These are phyloP conservation scores for Euphorbia peplus DNA, from an alignment of 345 rosid genomes.

Conservation along the genomic window DNA sequence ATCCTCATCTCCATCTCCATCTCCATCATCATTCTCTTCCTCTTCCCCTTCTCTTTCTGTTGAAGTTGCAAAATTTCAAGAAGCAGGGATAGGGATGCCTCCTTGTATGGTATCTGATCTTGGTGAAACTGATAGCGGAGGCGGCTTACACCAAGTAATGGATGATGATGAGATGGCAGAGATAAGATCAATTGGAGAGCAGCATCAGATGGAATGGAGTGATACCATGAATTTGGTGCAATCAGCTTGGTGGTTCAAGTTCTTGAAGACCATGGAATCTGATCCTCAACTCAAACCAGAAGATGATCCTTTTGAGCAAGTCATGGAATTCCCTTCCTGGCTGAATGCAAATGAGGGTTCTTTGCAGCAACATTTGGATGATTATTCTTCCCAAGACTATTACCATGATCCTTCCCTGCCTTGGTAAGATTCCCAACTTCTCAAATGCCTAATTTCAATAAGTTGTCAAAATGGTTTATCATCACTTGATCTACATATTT, in stretches of 20 bases:
- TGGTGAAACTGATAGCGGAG: conserved; percentile 39
- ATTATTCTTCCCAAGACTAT: conserved; percentile 48
- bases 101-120: conserved; percentile 24
- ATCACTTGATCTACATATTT: too few relatives aligned
- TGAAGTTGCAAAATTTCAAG: conserved; percentile 5
- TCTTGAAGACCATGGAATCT: conserved; percentile 53
- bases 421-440: conserved; percentile 45
- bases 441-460: not conserved
- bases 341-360: conserved; percentile 60
- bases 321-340: conserved; percentile 89
- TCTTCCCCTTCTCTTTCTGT: conserved; percentile 38
- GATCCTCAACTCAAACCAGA: conserved; percentile 38
- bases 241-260: conserved; percentile 80
- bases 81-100: conserved; percentile 20
- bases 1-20: conserved; percentile 46
- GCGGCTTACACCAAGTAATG: conserved; percentile 54
- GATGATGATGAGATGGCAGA: conserved; percentile 66
- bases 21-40: conserved; percentile 63
- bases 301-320: conserved; percentile 62
- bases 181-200: conserved; percentile 76
- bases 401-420: conserved; percentile 64
- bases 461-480: too few relatives aligned
- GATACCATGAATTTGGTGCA: conserved; percentile 65
- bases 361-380: conserved; percentile 55
- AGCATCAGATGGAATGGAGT: conserved; percentile 76